Conservation (phyloP, 2,329 filamentous ascomycete species). For the Fusarium nelsonii region DNA sequence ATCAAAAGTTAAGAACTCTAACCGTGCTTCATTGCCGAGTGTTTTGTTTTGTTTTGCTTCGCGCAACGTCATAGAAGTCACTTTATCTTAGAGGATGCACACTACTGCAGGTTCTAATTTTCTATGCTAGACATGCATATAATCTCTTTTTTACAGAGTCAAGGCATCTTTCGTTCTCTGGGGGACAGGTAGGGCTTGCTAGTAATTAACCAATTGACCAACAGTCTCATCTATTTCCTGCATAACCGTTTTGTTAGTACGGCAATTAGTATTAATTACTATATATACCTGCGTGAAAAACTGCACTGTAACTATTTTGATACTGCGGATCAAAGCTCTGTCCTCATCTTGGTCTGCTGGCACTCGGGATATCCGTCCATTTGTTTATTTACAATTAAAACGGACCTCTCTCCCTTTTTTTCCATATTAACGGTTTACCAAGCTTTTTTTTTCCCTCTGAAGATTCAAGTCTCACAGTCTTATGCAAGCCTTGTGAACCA, state of each 20-base stretch:
- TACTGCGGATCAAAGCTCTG: not conserved
- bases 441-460: not conserved
- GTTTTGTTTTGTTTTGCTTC: not conserved
- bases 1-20: not conserved
- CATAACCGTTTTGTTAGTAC: conserved; percentile 10
- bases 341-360: not conserved
- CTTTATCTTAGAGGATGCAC: not conserved
- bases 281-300: not conserved
- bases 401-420: not conserved
- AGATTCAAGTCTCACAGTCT: conserved; percentile 8
- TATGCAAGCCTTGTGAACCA: conserved; percentile 24
- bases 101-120: conserved; percentile 2
- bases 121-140: conserved; percentile 25
- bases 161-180: conserved; percentile 1
- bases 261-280: not conserved
- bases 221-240: conserved; percentile 19
- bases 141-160: conserved; percentile 4
- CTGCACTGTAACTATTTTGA: not conserved
- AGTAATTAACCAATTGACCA: not conserved
- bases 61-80: not conserved
- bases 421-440: not conserved
- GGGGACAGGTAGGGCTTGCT: conserved; percentile 5
- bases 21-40: not conserved
- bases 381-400: not conserved
- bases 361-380: not conserved